A percentile compares a stretch with the other conserved stretches of the same genome.
phyloP scores from a whole-genome alignment of 2,329 filamentous ascomycete genomes.

The Ascocoryne sarcoides region DNA sequence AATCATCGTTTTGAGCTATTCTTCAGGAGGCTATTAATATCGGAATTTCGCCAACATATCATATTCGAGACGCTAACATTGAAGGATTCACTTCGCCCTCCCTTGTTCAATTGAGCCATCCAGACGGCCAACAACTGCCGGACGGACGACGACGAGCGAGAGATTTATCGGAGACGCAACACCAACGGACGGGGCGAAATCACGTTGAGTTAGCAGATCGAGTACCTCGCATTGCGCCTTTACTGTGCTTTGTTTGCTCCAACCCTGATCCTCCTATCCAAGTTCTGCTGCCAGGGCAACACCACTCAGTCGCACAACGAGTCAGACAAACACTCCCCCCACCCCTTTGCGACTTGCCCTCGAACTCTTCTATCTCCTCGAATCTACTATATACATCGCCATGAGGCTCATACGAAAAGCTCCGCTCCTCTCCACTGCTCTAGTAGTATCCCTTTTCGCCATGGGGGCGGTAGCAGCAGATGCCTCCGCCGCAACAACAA shows the following conservation, averaged over 20 bases:
- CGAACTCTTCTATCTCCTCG: background rate
- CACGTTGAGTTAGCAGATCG: no score
- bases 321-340: background rate
- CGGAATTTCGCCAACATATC: no score
- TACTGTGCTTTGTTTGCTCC: no score
- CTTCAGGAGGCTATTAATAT: no score
- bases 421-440: slow-evolving; percentile 10
- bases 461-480: slow-evolving; percentile 10
- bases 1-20: background rate
- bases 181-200: no score
- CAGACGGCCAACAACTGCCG: background rate
- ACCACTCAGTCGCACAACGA: background rate
- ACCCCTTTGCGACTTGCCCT: background rate
- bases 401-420: slow-evolving; percentile 16
- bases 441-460: slow-evolving; percentile 14
- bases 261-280: no score
- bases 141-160: background rate
- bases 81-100: slow-evolving; percentile 3
- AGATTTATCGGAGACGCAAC: no score
- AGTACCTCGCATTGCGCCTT: no score
- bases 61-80: no score
- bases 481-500: slow-evolving; percentile 8
- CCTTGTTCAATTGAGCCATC: slow-evolving; percentile 3
- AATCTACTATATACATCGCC: slow-evolving; percentile 2
- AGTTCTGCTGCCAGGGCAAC: background rate